phyloP scores from a whole-genome alignment of 2,329 filamentous ascomycete genomes.

The Aspergillus pseudotamarii region DNA sequence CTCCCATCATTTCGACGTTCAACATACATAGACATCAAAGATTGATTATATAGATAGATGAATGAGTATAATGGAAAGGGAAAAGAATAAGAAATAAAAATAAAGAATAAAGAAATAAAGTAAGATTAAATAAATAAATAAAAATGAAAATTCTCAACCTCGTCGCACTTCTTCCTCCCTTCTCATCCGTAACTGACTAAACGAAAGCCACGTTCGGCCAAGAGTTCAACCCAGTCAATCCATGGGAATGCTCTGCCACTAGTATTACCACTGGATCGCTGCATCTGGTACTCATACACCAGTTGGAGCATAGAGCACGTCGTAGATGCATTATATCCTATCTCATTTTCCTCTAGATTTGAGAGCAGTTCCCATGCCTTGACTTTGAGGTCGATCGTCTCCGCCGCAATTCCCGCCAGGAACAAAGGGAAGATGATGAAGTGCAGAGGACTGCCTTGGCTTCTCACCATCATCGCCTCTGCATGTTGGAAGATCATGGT shows the following conservation, averaged over 20 bases:
- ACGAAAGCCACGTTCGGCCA: slow-evolving; percentile 48
- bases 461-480: slow-evolving; percentile 39
- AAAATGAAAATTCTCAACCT: background rate
- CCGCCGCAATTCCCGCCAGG: slow-evolving; percentile 52
- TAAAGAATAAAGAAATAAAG: background rate
- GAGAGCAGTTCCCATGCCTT: slow-evolving; percentile 53
- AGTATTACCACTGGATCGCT: slow-evolving; percentile 35
- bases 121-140: background rate
- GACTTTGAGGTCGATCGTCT: slow-evolving; percentile 46
- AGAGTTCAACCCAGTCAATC: slow-evolving; percentile 55
- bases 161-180: background rate
- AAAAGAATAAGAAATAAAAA: background rate
- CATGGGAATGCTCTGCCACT: slow-evolving; percentile 43
- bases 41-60: background rate
- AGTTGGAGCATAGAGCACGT: slow-evolving; percentile 50
- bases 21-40: background rate
- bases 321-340: slow-evolving; percentile 52
- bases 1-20: no score
- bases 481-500: slow-evolving; percentile 50
- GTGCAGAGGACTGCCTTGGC: slow-evolving; percentile 44
- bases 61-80: background rate
- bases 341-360: slow-evolving; percentile 50
- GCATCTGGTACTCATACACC: slow-evolving; percentile 53
- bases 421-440: slow-evolving; percentile 58
- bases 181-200: slow-evolving; percentile 56